Evolutionary conservation across 2,329 filamentous ascomycete species (phyloP).

Genomic region (Pseudogymnoascus sp.): DNA sequence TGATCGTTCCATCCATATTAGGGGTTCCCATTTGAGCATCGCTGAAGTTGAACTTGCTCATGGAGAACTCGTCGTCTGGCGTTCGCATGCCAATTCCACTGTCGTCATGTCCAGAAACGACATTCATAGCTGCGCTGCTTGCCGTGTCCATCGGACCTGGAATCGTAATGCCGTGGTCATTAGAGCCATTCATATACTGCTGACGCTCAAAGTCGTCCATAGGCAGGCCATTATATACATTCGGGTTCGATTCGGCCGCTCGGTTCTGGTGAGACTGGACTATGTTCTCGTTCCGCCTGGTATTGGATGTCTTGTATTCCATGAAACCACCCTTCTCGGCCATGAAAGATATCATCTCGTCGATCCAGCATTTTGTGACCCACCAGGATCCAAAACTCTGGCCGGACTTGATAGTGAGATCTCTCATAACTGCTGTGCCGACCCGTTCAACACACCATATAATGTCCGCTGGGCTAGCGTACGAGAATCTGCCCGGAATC

Average conservation of each 20-base stretch:
- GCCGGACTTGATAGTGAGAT: conserved; percentile 71
- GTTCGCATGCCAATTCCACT: conserved; percentile 69
- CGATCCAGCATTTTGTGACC: conserved; percentile 92
- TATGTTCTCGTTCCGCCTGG: conserved; percentile 12
- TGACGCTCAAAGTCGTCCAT: conserved; percentile 28
- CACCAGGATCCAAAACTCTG: conserved; percentile 87
- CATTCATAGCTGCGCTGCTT: conserved; percentile 40
- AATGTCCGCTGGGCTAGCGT: conserved; percentile 65
- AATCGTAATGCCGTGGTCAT: conserved; percentile 17
- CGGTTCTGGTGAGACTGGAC: conserved; percentile 17
- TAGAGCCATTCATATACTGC: conserved; percentile 21
- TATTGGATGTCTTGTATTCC: conserved; percentile 45
- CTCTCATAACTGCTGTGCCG: conserved; percentile 70
- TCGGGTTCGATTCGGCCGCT: conserved; percentile 24
- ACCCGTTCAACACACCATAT: conserved; percentile 71
- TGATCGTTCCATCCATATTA: conserved; percentile 12
- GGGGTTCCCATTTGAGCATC: conserved; percentile 20
- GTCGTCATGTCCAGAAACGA: conserved; percentile 50
- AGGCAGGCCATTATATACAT: conserved; percentile 27
- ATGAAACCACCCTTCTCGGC: conserved; percentile 89
- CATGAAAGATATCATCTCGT: conserved; percentile 88
- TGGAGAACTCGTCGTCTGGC: conserved; percentile 57
- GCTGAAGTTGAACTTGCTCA: conserved; percentile 51
- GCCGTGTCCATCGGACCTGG: conserved; percentile 31
- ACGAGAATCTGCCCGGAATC: conserved; percentile 65